Conservation (phyloP, 2,329 filamentous ascomycete genomes). For the Alternaria triticina region DNA sequence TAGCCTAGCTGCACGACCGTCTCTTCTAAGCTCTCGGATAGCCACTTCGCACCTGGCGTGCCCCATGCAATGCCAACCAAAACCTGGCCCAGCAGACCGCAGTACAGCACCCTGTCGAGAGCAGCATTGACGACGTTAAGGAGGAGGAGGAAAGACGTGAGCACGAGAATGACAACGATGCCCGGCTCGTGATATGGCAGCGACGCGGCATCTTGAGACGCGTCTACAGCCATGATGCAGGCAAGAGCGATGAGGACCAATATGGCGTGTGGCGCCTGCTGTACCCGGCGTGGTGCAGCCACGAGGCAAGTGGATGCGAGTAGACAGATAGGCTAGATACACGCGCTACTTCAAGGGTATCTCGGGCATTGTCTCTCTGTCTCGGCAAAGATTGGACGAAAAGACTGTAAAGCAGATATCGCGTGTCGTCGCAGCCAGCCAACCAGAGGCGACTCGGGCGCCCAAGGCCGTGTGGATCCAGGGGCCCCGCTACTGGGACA, state of each 20-base stretch:
- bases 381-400: slow-evolving; percentile 14
- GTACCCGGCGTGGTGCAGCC: slow-evolving; percentile 9
- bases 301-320: slow-evolving; percentile 11
- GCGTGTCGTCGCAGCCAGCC: slow-evolving; percentile 5
- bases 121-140: slow-evolving; percentile 65
- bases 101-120: slow-evolving; percentile 68
- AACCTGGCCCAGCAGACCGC: slow-evolving; percentile 75
- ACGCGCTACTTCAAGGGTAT: background rate
- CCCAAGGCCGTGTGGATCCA: slow-evolving; percentile 10
- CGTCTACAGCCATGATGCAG: slow-evolving; percentile 29
- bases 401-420: slow-evolving; percentile 5
- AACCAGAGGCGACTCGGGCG: slow-evolving; percentile 12
- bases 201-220: slow-evolving; percentile 30
- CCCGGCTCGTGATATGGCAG: slow-evolving; percentile 68
- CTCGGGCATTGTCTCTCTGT: background rate
- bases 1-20: slow-evolving; percentile 72
- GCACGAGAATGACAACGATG: slow-evolving; percentile 65
- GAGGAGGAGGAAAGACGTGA: slow-evolving; percentile 66
- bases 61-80: slow-evolving; percentile 75
- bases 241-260: slow-evolving; percentile 18
- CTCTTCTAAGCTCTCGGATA: slow-evolving; percentile 60
- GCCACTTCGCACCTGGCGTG: slow-evolving; percentile 67
- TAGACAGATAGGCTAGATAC: slow-evolving; percentile 2
- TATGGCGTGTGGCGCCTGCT: slow-evolving; percentile 8
- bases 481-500: slow-evolving; percentile 18